Percentiles rank a stretch among this genome's conserved stretches.
Conservation (phyloP, 2,329 filamentous ascomycete genomes). For the Dactylonectria estremocensis region DNA sequence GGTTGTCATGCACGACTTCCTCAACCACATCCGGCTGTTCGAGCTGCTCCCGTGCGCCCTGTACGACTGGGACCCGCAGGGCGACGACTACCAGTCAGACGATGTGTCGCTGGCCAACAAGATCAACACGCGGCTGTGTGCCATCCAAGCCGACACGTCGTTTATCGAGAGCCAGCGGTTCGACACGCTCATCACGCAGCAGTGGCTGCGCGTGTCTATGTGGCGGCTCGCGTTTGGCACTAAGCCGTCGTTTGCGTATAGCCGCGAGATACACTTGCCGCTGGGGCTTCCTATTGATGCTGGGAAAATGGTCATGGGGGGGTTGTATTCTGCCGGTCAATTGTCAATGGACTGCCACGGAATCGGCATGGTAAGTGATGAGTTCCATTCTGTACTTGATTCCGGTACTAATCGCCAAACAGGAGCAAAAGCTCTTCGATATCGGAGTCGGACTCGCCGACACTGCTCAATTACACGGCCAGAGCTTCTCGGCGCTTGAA, state of each 20-base stretch:
- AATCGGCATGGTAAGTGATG: conserved; percentile 48
- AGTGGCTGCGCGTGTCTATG: conserved; percentile 52
- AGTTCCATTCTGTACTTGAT: neutral
- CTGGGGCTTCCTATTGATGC: conserved; percentile 49
- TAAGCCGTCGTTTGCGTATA: conserved; percentile 42
- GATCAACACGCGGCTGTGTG: conserved; percentile 49
- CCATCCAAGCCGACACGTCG: conserved; percentile 46
- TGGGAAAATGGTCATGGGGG: conserved; percentile 49
- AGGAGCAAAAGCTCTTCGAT: conserved; percentile 54
- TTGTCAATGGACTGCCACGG: conserved; percentile 52
- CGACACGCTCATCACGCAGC: conserved; percentile 53
- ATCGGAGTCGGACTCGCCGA: conserved; percentile 51
- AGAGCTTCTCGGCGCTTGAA: conserved; percentile 41
- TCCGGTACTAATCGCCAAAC: too few relatives aligned
- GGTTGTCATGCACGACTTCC: conserved; percentile 53
- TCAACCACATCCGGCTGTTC: conserved; percentile 52
- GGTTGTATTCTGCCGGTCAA: conserved; percentile 44
- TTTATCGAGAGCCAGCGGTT: conserved; percentile 53
- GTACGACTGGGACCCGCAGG: conserved; percentile 50
- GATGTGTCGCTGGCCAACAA: conserved; percentile 43
- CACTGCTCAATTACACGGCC: conserved; percentile 40
- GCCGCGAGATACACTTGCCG: conserved; percentile 38
- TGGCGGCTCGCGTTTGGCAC: conserved; percentile 51
- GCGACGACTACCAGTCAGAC: conserved; percentile 38
- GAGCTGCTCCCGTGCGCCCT: conserved; percentile 49